Base-by-base conservation (phyloP, 1,139 yeast genomes). In the Geotrichum cucujoidarum region DNA sequence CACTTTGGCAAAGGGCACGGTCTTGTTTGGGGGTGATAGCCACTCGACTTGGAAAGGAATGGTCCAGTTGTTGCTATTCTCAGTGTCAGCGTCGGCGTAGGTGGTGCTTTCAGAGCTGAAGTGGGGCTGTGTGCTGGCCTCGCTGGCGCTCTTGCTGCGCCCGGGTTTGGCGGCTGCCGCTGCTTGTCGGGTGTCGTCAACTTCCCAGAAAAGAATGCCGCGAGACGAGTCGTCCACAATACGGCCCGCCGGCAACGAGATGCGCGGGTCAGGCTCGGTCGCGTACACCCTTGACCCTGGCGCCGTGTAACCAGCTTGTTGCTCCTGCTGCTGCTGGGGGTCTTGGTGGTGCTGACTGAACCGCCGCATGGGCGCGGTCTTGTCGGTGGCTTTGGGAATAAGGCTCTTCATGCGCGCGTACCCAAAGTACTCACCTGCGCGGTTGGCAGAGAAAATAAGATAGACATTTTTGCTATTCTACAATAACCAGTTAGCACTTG, bases 151-250 rank as follows among this genome's bases (percentile, higher is more conserved):
- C n/a, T n/a, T n/a, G n/a, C n/a, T n/a, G n/a, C n/a, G n/a, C n/a
- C n/a, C n/a, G n/a, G n/a, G n/a, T n/a, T n/a, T n/a, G n/a, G n/a
- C n/a, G n/a, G n/a, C n/a, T n/a, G n/a, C n/a, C n/a, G n/a, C n/a
- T n/a, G 4, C n/a, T n/a, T 36, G 29, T 8, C 14, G 14, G 4
- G 38, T 13, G 35, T 53, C 58, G 14, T 54, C 38, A 1, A 59
- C 67, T 48, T 70, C 71, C 73, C 73, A 69, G 52, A 69, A 69
- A 25, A 67, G 53, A 40, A 66, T 64, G 3, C 72, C 72, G 1
- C 73, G 59, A 4, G 63, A 57, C 1, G 69, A 59, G 49, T 69
- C 73, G 41, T 67, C 69, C 4, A 70, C 69, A 14, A 68, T 67
- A 35, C 68, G 53, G 1, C 73, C 73, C 1, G 67, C 64, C 0